Conservation (phyloP, 257 asterid species). For the Fraxinus americana region DNA sequence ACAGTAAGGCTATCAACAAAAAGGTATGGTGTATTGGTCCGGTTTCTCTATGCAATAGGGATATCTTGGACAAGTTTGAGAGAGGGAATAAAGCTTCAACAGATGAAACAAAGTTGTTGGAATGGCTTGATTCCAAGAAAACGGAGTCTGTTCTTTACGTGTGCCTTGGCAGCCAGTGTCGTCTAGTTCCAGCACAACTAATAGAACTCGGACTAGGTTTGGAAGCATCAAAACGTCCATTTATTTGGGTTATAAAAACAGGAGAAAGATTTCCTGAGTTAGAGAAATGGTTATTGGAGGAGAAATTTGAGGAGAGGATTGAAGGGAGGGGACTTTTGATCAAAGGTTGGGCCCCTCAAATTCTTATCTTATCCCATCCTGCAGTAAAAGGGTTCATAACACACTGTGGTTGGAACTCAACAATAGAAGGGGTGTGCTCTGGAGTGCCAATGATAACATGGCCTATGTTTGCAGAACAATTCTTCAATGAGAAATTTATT, state of each 20-base stretch:
- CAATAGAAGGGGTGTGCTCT: constrained; percentile 65
- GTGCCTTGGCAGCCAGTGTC: constrained; percentile 67
- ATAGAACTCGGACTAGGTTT: constrained; percentile 69
- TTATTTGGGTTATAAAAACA: constrained; percentile 64
- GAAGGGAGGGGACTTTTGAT: constrained; percentile 61
- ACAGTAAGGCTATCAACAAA: constrained; percentile 48
- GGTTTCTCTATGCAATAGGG: constrained; percentile 61
- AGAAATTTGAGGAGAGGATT: constrained; percentile 57
- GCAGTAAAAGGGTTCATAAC: constrained; percentile 67
- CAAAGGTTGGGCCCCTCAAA: constrained; percentile 91
- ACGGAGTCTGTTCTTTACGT: constrained; percentile 51
- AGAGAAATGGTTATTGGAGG: constrained; percentile 58
- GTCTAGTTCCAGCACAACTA: constrained; percentile 56
- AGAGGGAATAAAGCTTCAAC: constrained; percentile 66
- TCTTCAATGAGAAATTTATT: constrained; percentile 65
- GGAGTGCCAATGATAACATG: constrained; percentile 79
- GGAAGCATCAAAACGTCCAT: constrained; percentile 52
- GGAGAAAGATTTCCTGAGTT: constrained; percentile 45
- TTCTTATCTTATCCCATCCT: constrained; percentile 62
- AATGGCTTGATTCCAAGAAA: constrained; percentile 59
- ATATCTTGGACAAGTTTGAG: constrained; percentile 53
- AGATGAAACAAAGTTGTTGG: constrained; percentile 39
- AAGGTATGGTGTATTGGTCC: constrained; percentile 85
- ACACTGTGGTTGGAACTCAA: constrained; percentile 96
- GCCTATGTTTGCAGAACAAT: constrained; percentile 86